These are phyloP conservation scores for Ilyonectria sp. DNA, from an alignment of 2,329 filamentous ascomycete species.

Conservation along the genomic window DNA sequence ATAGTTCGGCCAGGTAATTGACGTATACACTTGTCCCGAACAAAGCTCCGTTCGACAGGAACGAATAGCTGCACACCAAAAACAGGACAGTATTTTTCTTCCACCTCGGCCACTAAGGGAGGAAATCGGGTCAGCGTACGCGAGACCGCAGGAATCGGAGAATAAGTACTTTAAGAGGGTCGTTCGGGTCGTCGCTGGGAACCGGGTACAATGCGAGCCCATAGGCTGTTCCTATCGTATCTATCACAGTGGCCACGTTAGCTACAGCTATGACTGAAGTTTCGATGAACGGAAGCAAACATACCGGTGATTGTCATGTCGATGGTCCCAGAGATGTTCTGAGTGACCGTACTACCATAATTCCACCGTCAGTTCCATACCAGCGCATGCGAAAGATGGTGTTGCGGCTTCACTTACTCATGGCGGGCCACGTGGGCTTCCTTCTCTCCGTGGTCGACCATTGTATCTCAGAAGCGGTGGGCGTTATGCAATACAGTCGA, in stretches of 20 bases:
- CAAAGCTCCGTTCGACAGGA: constrained; percentile 5
- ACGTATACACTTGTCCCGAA: constrained; percentile 2
- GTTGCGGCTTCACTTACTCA: no score
- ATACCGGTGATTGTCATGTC: no score
- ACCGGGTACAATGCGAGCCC: constrained; percentile 1
- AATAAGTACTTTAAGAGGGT: constrained; percentile 1
- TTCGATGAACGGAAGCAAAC: neutral
- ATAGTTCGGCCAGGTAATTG: neutral
- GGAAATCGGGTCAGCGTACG: neutral
- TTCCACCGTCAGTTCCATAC: no score
- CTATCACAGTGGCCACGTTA: neutral
- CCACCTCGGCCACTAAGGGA: neutral
- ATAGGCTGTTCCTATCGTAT: neutral
- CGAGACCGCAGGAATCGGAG: no score
- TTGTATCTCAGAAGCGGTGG: no score
- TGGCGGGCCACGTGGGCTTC: no score
- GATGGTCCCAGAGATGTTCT: no score
- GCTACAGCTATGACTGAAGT: neutral
- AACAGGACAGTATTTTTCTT: neutral
- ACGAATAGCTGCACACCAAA: constrained; percentile 1
- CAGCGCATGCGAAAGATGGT: no score
- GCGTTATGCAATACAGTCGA: no score
- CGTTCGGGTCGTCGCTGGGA: constrained; percentile 15
- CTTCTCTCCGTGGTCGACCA: no score
- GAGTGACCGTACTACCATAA: no score